Evolutionary conservation across 192 early-diverging fungal genomes (phyloP).

Genomic region (Entomortierella lignicola): DNA sequence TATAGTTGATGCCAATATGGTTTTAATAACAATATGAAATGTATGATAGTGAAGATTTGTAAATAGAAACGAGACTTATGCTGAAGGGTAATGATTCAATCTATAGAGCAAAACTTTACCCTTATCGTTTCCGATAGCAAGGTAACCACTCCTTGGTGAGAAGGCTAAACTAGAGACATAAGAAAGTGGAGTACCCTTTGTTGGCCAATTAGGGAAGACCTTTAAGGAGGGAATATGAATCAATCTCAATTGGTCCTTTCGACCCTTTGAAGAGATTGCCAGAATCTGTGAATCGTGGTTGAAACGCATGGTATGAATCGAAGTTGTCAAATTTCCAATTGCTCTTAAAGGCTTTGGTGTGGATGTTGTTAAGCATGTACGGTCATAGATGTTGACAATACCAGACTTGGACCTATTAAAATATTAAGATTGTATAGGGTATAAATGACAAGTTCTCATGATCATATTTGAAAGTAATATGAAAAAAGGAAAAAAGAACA

Average conservation of each 20-base stretch:
- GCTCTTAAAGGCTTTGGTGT: slow-evolving; percentile 78
- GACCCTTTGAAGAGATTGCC: slow-evolving; percentile 76
- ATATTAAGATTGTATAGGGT: background rate
- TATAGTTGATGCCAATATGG: no score
- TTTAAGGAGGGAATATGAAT: slow-evolving; percentile 84
- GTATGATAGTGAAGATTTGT: background rate
- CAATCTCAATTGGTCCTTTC: slow-evolving; percentile 84
- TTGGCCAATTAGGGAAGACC: slow-evolving; percentile 98
- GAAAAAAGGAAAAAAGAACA: slow-evolving; percentile 1
- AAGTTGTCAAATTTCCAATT: slow-evolving; percentile 88
- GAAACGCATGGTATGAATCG: slow-evolving; percentile 78
- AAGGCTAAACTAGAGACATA: slow-evolving; percentile 84
- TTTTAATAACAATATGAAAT: background rate
- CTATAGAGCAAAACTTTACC: slow-evolving; percentile 91
- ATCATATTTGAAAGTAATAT: background rate
- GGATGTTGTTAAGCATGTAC: slow-evolving; percentile 59
- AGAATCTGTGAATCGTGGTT: slow-evolving; percentile 90
- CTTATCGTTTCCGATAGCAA: slow-evolving; percentile 91
- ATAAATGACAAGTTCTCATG: background rate
- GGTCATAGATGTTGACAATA: slow-evolving; percentile 91
- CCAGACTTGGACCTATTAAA: slow-evolving; percentile 78
- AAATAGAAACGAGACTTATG: slow-evolving; percentile 27
- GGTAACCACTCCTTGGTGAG: slow-evolving; percentile 91
- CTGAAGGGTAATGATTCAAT: slow-evolving; percentile 70
- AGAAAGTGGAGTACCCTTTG: slow-evolving; percentile 79